Evolutionary conservation across 257 asterid species (phyloP).

Genomic region (Euphrasia confusa): DNA sequence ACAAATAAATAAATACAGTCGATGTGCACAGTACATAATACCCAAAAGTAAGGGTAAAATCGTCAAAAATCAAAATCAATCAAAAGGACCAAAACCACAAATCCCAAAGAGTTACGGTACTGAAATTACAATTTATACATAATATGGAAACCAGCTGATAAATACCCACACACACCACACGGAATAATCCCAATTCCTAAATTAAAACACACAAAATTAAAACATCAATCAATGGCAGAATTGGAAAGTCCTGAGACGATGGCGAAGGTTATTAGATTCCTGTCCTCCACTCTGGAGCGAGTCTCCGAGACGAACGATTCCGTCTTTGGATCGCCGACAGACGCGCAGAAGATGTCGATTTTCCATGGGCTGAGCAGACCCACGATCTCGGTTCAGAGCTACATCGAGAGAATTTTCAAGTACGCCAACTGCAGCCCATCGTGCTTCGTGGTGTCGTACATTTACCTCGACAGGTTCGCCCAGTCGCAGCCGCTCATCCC

Average conservation of each 20-base stretch:
- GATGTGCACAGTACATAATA: too few species aligned
- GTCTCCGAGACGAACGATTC: slow-evolving; percentile 46
- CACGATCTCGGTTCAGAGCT: slow-evolving; percentile 41
- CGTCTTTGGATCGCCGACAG: not conserved
- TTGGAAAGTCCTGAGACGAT: slow-evolving; percentile 33
- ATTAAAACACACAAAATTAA: too few species aligned
- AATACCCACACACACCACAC: too few species aligned
- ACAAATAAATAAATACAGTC: too few species aligned
- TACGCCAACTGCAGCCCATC: slow-evolving; percentile 74
- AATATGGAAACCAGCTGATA: not conserved
- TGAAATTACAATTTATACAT: too few species aligned
- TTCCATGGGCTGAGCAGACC: slow-evolving; percentile 57
- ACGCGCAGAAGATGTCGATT: slow-evolving; percentile 34
- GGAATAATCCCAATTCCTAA: too few species aligned
- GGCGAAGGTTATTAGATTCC: slow-evolving; percentile 33
- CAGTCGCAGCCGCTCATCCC: slow-evolving; percentile 53
- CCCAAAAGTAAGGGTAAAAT: too few species aligned
- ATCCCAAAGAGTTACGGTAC: too few species aligned
- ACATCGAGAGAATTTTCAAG: slow-evolving; percentile 63
- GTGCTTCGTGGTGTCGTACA: slow-evolving; percentile 57
- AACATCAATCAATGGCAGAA: slow-evolving; percentile 37
- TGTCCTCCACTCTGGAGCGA: slow-evolving; percentile 40
- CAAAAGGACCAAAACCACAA: too few species aligned
- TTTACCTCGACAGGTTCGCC: slow-evolving; percentile 63
- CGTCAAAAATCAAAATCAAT: too few species aligned